Evolutionary conservation across 2,329 filamentous ascomycete species (phyloP).

Genomic region (Botryotinia globosa): DNA sequence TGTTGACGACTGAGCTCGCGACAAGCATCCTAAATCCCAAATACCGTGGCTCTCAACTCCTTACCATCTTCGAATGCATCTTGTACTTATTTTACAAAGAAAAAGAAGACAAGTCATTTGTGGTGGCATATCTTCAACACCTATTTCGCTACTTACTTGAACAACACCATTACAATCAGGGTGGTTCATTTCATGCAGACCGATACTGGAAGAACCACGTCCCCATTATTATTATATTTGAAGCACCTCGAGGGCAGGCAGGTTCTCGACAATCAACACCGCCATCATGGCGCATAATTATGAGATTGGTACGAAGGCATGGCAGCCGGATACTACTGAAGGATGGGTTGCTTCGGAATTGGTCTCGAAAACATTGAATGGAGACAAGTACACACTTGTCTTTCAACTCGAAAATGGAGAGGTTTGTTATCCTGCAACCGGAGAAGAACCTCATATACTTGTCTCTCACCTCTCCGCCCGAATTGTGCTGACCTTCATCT

Average conservation of each 20-base stretch:
- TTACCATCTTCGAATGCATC: constrained; percentile 18
- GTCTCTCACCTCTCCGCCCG: constrained; percentile 16
- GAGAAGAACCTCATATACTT: constrained; percentile 13
- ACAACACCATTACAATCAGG: constrained; percentile 4
- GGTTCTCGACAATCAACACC: constrained; percentile 24
- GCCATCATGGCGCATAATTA: constrained; percentile 81
- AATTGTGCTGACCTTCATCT: constrained; percentile 31
- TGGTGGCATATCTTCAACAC: constrained; percentile 23
- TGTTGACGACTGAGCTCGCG: constrained; percentile 18
- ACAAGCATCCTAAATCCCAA: constrained; percentile 21
- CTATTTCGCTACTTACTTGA: constrained; percentile 9
- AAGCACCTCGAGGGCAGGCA: constrained; percentile 27
- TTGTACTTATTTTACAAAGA: constrained; percentile 20
- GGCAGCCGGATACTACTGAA: constrained; percentile 94
- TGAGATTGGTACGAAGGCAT: constrained; percentile 94
- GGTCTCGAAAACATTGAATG: constrained; percentile 76
- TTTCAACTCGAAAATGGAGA: constrained; percentile 93
- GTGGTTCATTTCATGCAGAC: constrained; percentile 31
- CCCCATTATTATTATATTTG: constrained; percentile 27
- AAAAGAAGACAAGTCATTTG: constrained; percentile 18
- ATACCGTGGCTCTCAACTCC: constrained; percentile 21
- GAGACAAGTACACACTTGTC: constrained; percentile 80
- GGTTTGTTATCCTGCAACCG: constrained; percentile 50
- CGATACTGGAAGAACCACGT: constrained; percentile 28
- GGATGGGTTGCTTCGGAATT: constrained; percentile 98